A percentile compares a stretch with the other conserved stretches of the same genome.
Conservation (phyloP, 2,329 filamentous ascomycete species). For the Xylariaceae sp. region DNA sequence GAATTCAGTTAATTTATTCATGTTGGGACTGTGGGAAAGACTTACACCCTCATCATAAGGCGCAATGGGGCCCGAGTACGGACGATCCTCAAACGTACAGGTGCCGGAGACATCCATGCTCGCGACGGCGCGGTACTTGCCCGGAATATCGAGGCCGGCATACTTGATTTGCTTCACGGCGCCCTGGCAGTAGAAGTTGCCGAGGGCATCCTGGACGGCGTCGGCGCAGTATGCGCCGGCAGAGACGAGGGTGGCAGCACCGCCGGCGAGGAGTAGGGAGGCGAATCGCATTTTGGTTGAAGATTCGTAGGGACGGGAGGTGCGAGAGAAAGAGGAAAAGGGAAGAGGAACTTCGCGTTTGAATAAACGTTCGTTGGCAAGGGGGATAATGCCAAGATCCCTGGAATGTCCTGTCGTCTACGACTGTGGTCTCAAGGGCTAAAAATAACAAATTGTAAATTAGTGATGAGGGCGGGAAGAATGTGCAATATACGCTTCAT, state of each 20-base stretch:
- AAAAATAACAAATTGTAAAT: no score
- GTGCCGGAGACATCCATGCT: constrained; percentile 51
- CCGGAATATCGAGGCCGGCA: constrained; percentile 52
- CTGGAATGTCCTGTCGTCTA: no score
- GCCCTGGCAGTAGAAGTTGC: constrained; percentile 29
- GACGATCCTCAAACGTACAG: constrained; percentile 48
- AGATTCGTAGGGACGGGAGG: no score
- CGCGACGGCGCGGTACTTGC: constrained; percentile 60
- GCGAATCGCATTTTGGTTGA: constrained; percentile 23
- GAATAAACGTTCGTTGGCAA: no score
- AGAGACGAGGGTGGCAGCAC: constrained; percentile 26
- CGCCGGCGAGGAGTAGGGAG: constrained; percentile 24
- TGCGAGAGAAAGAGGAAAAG: not conserved
- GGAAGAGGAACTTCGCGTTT: not conserved
- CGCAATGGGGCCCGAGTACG: constrained; percentile 57
- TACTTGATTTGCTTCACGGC: constrained; percentile 63
- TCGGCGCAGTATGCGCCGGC: constrained; percentile 23
- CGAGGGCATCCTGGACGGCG: constrained; percentile 23
- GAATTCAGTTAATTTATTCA: constrained; percentile 11
- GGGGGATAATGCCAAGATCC: no score
- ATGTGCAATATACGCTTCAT: no score
- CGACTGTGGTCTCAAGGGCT: no score
- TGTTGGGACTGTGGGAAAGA: not conserved
- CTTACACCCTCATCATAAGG: constrained; percentile 67
- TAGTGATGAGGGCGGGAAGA: no score